These are phyloP conservation scores for Teratosphaeria nubilosa DNA, from an alignment of 2,329 filamentous ascomycete genomes.

Conservation along the genomic window DNA sequence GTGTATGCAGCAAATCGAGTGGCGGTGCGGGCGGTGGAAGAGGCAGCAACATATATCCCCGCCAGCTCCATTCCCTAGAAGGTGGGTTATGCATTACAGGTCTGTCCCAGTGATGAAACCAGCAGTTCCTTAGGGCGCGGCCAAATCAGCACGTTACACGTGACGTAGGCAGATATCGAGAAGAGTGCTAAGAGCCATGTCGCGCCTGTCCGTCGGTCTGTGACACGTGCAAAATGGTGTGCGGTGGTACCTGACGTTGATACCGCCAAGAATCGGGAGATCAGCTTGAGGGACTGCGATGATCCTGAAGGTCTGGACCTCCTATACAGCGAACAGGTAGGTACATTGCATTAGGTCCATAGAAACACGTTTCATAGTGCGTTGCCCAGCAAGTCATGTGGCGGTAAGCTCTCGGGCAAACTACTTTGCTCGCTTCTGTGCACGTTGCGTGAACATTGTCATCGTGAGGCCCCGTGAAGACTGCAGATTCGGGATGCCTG, in stretches of 20 bases:
- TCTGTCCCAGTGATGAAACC: no score
- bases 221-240: not conserved
- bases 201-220: slow-evolving; percentile 40
- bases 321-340: not conserved
- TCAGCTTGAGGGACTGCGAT: not conserved
- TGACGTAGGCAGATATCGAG: not conserved
- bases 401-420: not conserved
- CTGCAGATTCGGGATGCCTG: not conserved
- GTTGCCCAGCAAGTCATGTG: not conserved
- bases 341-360: not conserved
- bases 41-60: no score
- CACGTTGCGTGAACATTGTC: not conserved
- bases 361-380: not conserved
- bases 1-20: no score
- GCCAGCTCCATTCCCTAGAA: no score
- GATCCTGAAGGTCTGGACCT: not conserved
- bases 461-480: not conserved
- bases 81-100: no score
- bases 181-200: not conserved
- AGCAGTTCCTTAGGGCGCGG: not conserved
- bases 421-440: not conserved
- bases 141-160: not conserved
- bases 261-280: not conserved
- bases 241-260: not conserved
- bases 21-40: no score